These are phyloP conservation scores for Hypomyces rosellus DNA, from an alignment of 2,329 filamentous ascomycete species.

Conservation along the genomic window DNA sequence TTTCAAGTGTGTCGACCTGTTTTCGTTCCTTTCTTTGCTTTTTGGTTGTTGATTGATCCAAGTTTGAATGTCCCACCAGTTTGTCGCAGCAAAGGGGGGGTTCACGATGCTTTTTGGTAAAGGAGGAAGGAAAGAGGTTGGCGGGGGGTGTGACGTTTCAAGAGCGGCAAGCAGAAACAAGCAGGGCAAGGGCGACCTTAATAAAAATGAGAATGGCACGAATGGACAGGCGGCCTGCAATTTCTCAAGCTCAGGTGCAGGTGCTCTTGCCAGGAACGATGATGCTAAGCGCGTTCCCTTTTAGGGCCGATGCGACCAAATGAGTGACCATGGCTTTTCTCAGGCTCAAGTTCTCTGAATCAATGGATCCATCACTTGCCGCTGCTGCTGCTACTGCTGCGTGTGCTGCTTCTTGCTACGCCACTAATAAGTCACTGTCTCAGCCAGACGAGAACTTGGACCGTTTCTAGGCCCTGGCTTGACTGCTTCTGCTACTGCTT, in stretches of 20 bases:
- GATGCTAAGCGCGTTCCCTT: constrained; percentile 5
- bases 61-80: no score
- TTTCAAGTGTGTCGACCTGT: not conserved
- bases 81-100: no score
- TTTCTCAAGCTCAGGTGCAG: no score
- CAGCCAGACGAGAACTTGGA: constrained; percentile 14
- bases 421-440: constrained; percentile 25
- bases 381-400: not conserved
- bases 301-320: not conserved
- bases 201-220: not conserved
- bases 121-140: not conserved
- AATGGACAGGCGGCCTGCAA: not conserved
- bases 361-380: no score
- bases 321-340: no score
- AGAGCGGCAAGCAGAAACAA: not conserved
- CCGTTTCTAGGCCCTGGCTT: no score
- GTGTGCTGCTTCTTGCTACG: constrained; percentile 1
- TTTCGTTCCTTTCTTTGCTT: no score
- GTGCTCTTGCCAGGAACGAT: constrained; percentile 5
- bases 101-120: not conserved
- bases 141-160: not conserved
- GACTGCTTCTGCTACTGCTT: not conserved
- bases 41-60: not conserved
- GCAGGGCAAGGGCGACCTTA: not conserved
- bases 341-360: no score